Percentiles rank a stretch among this genome's conserved stretches.
These are phyloP conservation scores for Cystobasidium tubakii DNA, from an alignment of 768 basidiomycete genomes.

Conservation along the genomic window DNA sequence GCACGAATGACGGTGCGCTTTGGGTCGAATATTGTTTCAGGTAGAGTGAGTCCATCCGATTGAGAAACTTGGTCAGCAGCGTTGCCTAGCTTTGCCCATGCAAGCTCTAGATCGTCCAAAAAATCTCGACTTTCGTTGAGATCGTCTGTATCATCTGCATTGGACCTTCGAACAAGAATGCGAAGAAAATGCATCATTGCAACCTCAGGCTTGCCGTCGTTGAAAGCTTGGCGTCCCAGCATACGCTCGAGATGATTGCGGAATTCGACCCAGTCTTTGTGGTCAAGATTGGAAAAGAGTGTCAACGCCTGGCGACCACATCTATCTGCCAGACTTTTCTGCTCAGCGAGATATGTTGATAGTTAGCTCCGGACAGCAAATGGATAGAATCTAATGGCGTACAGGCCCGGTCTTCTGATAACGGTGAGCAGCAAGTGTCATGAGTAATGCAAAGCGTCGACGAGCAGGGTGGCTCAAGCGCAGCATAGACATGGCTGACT, in stretches of 20 bases:
- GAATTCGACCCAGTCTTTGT: conserved; percentile 47
- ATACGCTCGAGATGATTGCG: conserved; percentile 50
- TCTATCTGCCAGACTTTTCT: conserved; percentile 51
- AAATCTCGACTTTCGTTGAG: neutral
- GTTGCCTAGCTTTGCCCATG: conserved; percentile 56
- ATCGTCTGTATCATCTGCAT: conserved; percentile 47
- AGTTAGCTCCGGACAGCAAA: neutral
- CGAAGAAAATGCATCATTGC: conserved; percentile 74
- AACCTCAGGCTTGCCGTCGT: conserved; percentile 71
- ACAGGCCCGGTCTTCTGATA: conserved; percentile 53
- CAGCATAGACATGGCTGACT: conserved; percentile 50
- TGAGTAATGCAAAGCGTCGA: conserved; percentile 48
- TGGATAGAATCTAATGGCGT: conserved; percentile 34
- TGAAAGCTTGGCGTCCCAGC: conserved; percentile 74
- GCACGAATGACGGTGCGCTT: conserved; percentile 59
- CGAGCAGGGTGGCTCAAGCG: conserved; percentile 37
- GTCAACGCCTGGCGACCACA: conserved; percentile 50
- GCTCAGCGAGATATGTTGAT: neutral
- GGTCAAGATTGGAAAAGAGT: conserved; percentile 45
- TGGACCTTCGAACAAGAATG: conserved; percentile 54
- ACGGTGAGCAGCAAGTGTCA: conserved; percentile 50
- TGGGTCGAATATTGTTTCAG: conserved; percentile 41
- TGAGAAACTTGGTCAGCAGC: neutral
- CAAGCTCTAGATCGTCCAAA: conserved; percentile 80
- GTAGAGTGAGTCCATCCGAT: neutral